These are phyloP conservation scores for Anethum foeniculum DNA, from an alignment of 140 eudicot species.

Conservation along the genomic window DNA sequence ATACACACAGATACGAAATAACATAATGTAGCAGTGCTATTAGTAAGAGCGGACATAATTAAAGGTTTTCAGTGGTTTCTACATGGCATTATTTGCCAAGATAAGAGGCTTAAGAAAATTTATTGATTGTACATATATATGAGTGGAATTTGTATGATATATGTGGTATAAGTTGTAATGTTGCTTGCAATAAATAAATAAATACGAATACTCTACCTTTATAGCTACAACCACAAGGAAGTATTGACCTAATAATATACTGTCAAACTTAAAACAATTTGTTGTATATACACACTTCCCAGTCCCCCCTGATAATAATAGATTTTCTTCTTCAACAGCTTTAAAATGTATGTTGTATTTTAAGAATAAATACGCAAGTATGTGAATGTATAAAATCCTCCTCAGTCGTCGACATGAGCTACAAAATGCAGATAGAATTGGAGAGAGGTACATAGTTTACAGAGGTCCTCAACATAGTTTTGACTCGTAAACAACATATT, in stretches of 20 bases:
- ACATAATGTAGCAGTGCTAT: neutral
- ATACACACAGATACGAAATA: neutral
- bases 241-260: neutral
- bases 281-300: neutral
- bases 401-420: slow-evolving; percentile 10
- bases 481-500: slow-evolving; percentile 27
- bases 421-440: slow-evolving; percentile 21
- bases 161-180: neutral
- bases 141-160: neutral
- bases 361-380: neutral
- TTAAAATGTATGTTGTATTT: neutral
- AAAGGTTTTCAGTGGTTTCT: slow-evolving; percentile 27
- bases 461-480: slow-evolving; percentile 20
- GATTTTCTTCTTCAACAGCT: neutral
- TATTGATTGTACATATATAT: neutral
- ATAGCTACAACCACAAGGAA: no score
- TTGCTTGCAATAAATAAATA: neutral
- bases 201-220: neutral
- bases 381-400: neutral
- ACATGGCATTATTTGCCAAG: slow-evolving; percentile 17
- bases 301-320: no score
- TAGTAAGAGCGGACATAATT: slow-evolving; percentile 37
- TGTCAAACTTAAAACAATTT: neutral
- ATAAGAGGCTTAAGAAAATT: neutral
- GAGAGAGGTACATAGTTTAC: neutral